Percentiles rank a stretch among this genome's conserved stretches.
Evolutionary conservation across 345 rosid species (phyloP).

Genomic region (Eucalyptus curtisii): DNA sequence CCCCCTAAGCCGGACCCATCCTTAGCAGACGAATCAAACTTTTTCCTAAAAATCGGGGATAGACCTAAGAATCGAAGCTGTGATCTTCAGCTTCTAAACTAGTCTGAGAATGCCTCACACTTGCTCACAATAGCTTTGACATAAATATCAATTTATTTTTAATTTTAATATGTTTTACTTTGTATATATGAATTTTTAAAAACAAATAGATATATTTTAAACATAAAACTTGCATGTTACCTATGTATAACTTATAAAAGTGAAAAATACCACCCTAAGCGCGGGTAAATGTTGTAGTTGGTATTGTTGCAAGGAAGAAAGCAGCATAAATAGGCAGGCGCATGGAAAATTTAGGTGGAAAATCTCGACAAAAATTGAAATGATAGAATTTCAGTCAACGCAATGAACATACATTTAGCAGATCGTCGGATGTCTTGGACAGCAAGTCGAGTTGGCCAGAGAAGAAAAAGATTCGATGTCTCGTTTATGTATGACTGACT

Average conservation of each 20-base stretch:
- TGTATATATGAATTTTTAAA: neutral
- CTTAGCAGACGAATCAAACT: neutral
- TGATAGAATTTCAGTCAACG: neutral
- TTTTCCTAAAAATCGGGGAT: neutral
- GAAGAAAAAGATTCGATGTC: neutral
- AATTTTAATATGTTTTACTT: neutral
- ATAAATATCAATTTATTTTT: neutral
- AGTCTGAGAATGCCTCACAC: neutral
- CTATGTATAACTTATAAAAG: neutral
- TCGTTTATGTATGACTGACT: neutral
- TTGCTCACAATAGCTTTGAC: neutral
- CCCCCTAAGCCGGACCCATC: neutral
- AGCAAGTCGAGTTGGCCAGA: neutral
- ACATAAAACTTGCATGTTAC: neutral
- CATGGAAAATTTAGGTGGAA: neutral
- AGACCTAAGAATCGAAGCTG: neutral
- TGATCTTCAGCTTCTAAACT: neutral
- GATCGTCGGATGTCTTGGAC: neutral
- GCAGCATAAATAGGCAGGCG: neutral
- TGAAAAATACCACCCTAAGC: neutral
- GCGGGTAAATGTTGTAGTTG: neutral
- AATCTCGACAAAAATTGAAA: neutral
- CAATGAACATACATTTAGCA: neutral
- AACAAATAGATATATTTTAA: neutral
- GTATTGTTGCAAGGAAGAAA: neutral